These are phyloP conservation scores for Fimicolochytrium jonesii DNA, from an alignment of 192 early-diverging fungal genomes.

Conservation along the genomic window DNA sequence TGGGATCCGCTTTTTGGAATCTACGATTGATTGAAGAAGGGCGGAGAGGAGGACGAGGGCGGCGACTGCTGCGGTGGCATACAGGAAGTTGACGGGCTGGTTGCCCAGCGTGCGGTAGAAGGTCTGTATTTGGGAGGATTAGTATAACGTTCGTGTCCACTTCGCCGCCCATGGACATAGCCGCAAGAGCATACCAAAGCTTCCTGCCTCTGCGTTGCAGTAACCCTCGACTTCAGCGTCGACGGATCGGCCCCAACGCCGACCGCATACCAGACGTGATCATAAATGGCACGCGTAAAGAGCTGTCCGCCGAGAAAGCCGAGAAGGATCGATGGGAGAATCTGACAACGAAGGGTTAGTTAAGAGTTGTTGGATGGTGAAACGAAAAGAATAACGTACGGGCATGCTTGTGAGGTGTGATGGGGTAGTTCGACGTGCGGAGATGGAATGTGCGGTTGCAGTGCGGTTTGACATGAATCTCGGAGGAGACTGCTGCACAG, in stretches of 20 bases:
- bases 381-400: too few relatives aligned
- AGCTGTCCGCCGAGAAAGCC: slow-evolving; percentile 24
- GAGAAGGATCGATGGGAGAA: slow-evolving; percentile 6
- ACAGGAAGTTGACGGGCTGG: slow-evolving; percentile 2
- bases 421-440: too few relatives aligned
- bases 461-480: too few relatives aligned
- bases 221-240: slow-evolving; percentile 10
- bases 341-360: too few relatives aligned
- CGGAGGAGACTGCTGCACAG: too few relatives aligned
- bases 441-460: too few relatives aligned
- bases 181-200: slow-evolving; percentile 1
- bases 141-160: background rate
- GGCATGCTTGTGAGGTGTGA: too few relatives aligned
- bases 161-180: background rate
- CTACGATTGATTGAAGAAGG: slow-evolving; percentile 2
- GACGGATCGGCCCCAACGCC: background rate
- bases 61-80: background rate
- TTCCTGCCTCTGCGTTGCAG: slow-evolving; percentile 15
- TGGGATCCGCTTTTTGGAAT: background rate
- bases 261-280: slow-evolving; percentile 9
- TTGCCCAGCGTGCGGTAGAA: slow-evolving; percentile 14
- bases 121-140: background rate
- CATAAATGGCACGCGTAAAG: slow-evolving; percentile 11
- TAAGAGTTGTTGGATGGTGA: too few relatives aligned
- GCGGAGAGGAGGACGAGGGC: slow-evolving; percentile 6